Evolutionary conservation across 306 rosid species (phyloP).

Genomic region (Vigna hirtella): DNA sequence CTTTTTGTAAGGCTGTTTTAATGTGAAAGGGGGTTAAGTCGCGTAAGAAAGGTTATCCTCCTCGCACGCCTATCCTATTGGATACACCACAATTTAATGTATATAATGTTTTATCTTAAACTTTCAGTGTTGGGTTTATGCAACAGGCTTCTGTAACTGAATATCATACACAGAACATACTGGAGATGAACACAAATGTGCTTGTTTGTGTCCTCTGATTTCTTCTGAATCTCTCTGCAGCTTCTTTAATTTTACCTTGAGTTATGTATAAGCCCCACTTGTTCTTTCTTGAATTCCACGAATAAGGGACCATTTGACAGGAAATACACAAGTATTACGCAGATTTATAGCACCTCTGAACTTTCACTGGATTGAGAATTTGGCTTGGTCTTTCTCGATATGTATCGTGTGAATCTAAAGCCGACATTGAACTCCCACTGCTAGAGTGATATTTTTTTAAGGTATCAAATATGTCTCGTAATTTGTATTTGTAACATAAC

Average conservation of each 20-base stretch:
- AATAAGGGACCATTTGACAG: neutral
- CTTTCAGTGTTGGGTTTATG: slow-evolving; percentile 44
- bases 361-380: too few species aligned
- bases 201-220: slow-evolving; percentile 52
- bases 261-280: slow-evolving; percentile 9
- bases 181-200: slow-evolving; percentile 52
- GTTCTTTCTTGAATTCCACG: neutral
- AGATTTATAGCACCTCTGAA: slow-evolving; percentile 5
- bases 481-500: too few species aligned
- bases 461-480: neutral
- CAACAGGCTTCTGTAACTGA: slow-evolving; percentile 54
- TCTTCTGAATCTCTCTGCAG: slow-evolving; percentile 34
- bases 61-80: slow-evolving; percentile 35
- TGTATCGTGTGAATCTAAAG: neutral
- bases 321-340: neutral
- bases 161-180: slow-evolving; percentile 37
- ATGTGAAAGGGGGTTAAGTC: slow-evolving; percentile 48
- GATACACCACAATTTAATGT: slow-evolving; percentile 50
- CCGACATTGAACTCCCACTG: neutral
- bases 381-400: too few species aligned
- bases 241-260: slow-evolving; percentile 27
- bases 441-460: neutral
- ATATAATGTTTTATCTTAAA: slow-evolving; percentile 46
- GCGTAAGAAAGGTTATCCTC: slow-evolving; percentile 42
- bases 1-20: slow-evolving; percentile 42